Percentiles rank a stretch among this genome's conserved stretches.
Conservation (phyloP, 2,329 filamentous ascomycete species). For the Incumbomyces lentus region DNA sequence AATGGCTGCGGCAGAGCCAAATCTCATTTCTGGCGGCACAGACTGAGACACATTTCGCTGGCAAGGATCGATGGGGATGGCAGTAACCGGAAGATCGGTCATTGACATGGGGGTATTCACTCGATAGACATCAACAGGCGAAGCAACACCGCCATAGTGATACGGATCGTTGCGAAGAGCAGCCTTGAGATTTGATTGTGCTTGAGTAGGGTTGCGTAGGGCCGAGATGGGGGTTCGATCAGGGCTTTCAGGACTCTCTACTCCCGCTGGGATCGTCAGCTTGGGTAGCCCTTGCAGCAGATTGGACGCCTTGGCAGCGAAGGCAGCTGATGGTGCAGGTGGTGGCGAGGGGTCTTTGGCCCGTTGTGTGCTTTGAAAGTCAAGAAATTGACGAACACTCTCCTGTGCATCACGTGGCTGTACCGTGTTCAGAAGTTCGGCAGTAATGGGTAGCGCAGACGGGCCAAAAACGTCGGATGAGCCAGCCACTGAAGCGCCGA, state of each 20-base stretch:
- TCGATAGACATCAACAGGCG: constrained; percentile 57
- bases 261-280: constrained; percentile 44
- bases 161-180: constrained; percentile 41
- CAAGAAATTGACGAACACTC: constrained; percentile 83
- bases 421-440: constrained; percentile 59
- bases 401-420: constrained; percentile 74
- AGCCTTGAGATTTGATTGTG: constrained; percentile 23
- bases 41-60: constrained; percentile 76
- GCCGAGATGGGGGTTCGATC: constrained; percentile 24
- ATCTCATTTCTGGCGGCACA: constrained; percentile 88
- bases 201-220: constrained; percentile 18
- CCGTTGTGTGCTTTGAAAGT: constrained; percentile 55
- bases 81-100: constrained; percentile 75
- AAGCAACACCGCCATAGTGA: constrained; percentile 25
- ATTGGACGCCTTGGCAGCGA: constrained; percentile 22
- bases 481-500: constrained; percentile 67
- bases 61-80: constrained; percentile 59
- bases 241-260: constrained; percentile 17
- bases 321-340: constrained; percentile 29
- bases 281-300: constrained; percentile 46
- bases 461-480: constrained; percentile 85
- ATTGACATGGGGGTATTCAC: constrained; percentile 84
- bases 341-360: constrained; percentile 44
- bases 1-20: constrained; percentile 37
- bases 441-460: constrained; percentile 54